Percentiles rank a stretch among this genome's conserved stretches.
Conservation (phyloP, 495 filamentous ascomycete species). For the Entonaema liquescens region DNA sequence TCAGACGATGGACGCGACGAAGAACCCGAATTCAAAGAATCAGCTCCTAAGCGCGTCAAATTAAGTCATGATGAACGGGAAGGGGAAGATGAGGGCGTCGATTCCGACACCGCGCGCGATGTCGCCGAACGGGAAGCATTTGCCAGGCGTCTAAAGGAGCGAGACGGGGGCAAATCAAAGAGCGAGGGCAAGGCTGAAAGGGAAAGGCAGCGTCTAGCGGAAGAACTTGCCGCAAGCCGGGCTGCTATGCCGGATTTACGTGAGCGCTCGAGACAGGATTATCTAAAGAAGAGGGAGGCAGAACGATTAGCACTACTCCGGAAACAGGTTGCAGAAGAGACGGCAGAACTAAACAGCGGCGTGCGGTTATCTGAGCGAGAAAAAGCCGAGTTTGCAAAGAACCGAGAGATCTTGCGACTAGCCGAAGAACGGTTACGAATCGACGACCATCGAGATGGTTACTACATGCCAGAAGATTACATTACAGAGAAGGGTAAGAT, state of each 20-base stretch:
- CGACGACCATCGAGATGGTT: slow-evolving; percentile 92
- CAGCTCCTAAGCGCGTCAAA: slow-evolving; percentile 61
- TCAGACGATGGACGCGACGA: slow-evolving; percentile 54
- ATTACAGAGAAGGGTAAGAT: slow-evolving; percentile 93
- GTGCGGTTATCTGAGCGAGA: slow-evolving; percentile 77
- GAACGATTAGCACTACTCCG: slow-evolving; percentile 85
- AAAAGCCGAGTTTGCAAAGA: slow-evolving; percentile 90
- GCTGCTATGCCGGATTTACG: slow-evolving; percentile 77
- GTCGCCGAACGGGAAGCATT: slow-evolving; percentile 78
- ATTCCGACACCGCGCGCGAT: slow-evolving; percentile 71
- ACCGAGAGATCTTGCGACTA: slow-evolving; percentile 83
- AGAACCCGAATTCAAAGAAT: slow-evolving; percentile 63
- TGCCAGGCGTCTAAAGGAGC: slow-evolving; percentile 69
- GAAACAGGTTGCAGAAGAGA: slow-evolving; percentile 92
- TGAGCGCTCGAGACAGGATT: slow-evolving; percentile 86
- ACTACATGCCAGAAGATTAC: slow-evolving; percentile 93
- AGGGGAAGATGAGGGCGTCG: slow-evolving; percentile 56
- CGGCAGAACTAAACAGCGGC: slow-evolving; percentile 80
- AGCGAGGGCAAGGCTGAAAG: slow-evolving; percentile 68
- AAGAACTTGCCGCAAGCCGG: slow-evolving; percentile 36
- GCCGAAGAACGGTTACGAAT: slow-evolving; percentile 89
- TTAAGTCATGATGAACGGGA: slow-evolving; percentile 60
- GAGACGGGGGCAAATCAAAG: slow-evolving; percentile 73
- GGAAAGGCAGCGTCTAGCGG: slow-evolving; percentile 51
- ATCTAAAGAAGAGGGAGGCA: slow-evolving; percentile 89